Evolutionary conservation across 331 rosid genomes (phyloP).

Genomic region (Quercus tomentella): DNA sequence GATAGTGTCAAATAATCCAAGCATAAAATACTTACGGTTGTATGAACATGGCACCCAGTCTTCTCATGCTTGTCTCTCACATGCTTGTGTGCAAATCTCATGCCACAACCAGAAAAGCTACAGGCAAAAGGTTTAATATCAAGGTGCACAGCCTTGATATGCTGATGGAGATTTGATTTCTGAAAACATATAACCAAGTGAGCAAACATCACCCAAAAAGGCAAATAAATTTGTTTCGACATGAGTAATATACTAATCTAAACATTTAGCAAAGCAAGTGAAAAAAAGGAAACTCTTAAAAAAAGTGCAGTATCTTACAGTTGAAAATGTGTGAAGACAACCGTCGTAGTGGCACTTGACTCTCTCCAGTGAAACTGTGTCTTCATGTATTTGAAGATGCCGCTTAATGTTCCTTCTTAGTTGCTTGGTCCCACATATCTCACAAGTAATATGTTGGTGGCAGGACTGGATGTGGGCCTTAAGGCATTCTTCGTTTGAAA

Average conservation of each 20-base stretch:
- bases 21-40: constrained; percentile 42
- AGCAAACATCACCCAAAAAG: background rate
- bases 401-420: constrained; percentile 72
- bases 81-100: constrained; percentile 87
- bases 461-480: constrained; percentile 56
- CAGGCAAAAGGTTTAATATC: constrained; percentile 56
- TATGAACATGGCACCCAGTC: constrained; percentile 50
- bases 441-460: constrained; percentile 59
- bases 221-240: background rate
- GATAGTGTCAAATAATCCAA: background rate
- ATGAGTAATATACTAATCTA: too few species aligned
- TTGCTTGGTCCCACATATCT: constrained; percentile 57
- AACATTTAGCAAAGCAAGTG: background rate
- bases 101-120: constrained; percentile 62
- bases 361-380: constrained; percentile 9
- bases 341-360: constrained; percentile 50
- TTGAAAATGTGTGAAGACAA: constrained; percentile 52
- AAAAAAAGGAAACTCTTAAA: background rate
- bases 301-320: constrained; percentile 31
- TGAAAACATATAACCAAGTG: constrained; percentile 18
- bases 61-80: constrained; percentile 83
- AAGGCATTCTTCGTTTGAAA: constrained; percentile 64
- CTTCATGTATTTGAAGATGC: constrained; percentile 59
- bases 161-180: constrained; percentile 69
- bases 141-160: constrained; percentile 67